Evolutionary conservation across 2,329 filamentous ascomycete genomes (phyloP), one percentile per base, ranked within the genome.

Genomic region (Penicillium sp.): DNA sequence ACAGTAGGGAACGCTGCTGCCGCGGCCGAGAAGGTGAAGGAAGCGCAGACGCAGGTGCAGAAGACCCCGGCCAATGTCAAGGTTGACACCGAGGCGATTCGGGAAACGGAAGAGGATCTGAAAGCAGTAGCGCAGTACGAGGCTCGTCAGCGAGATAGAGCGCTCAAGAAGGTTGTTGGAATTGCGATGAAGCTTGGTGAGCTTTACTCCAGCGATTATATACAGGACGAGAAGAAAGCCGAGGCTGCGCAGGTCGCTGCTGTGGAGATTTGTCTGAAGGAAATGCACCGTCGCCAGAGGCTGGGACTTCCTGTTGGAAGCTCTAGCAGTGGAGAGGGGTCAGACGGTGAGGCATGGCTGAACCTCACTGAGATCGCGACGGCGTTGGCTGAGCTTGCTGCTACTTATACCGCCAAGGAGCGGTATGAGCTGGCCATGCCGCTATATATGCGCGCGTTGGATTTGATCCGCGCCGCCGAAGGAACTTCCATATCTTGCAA

Each of bases 101-200:
- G 66, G n/a, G 65, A 67, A 18, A 52, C 47, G 10, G 56, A 65
- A 42, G 50, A 70, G 52, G 61, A 62, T 38, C 35, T 64, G 53
- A 61, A 66, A 50, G 63, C 66, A 34, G 31, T 59, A 34, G 68
- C 69, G 34, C 60, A 69, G 13, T 67, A 62, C 14, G 71, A 72
- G 53, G 66, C 68, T 47, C 72, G 72, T 3, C 78, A 81, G 63
- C 74, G 89, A 38, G 87, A 85, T 39, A 84, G 86, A 48, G 77
- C 95, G 5, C 76, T 96, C 53, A 85, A 84, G 59, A 92, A 89
- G 71, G 82, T 86, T 3, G 84, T 96, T 37, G 86, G 85, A 20
- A 86, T 93, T 37, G 86, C 86, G 63, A 85, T 94, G 53, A 96
- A 96, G 76, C 81, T 97, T 7, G 92, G 89, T 32, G 88, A 92